Base-by-base conservation (phyloP, 2,329 filamentous ascomycete species). In the Colletotrichum theobromicola region DNA sequence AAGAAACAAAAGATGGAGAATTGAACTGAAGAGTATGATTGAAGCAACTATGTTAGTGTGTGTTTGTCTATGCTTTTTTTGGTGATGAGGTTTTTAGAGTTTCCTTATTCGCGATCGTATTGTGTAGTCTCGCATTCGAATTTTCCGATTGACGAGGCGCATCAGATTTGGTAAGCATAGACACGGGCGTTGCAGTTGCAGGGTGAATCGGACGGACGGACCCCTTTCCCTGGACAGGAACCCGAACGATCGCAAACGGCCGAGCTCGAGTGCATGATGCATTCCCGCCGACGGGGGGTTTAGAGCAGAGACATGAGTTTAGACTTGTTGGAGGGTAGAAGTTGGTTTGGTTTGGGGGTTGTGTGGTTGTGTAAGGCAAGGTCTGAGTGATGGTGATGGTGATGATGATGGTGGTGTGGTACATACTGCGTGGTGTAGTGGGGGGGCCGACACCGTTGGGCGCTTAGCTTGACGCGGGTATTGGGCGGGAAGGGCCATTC, bases 401-500 rank as follows among this genome's bases (percentile, higher is more conserved):
- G 50, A 9, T 26, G 21, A 7, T 35, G 8, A 5, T 37, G 63
- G 10, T 58, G 28, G 26, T 34, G 57, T 21, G 57, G 57, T 18
- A 58, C 24, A 16, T 30, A 15, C 9, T 32, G 26, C 18, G 61
- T 46, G 37, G 34, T 50, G 62, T 37, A 30, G 46, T 32, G 28
- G 42, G 57, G 26, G 55, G 10, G 55, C 62, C 18, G n/a, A 53
- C 32, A 21, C 21, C 13, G 13, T 62, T 37, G 50, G 67, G 67
- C 67, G 67, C 58, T 65, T 70, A 70, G 67, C 58, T 64, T 70
- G 53, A 35, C 67, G 67, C 57, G 67, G 58, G 58, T 55, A 75
- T 75, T 72, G 72, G 68, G 68, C 64, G 58, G 53, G 42, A 37
- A 53, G 42, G 18, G 53, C 34, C 13, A 18, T 42, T 32, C 53